phyloP scores from a whole-genome alignment of 2,329 filamentous ascomycete species.

The Cryphonectria radicalis region DNA sequence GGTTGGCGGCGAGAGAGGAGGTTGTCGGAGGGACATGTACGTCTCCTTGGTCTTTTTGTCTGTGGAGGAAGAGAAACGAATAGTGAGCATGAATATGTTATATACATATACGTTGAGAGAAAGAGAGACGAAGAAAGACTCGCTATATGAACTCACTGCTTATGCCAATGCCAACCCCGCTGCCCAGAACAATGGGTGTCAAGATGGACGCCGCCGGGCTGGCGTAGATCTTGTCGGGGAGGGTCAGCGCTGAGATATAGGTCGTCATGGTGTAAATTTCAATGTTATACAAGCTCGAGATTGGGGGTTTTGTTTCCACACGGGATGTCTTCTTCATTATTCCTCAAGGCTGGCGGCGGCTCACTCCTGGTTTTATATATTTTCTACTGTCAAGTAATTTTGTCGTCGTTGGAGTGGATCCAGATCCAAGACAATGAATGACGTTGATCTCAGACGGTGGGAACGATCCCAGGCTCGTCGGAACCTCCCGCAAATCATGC shows the following conservation, averaged over 20 bases:
- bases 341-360: background rate
- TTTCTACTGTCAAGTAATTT: background rate
- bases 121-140: constrained; percentile 9
- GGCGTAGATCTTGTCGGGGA: constrained; percentile 74
- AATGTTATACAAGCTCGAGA: background rate
- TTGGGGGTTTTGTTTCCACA: background rate
- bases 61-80: constrained; percentile 1
- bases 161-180: constrained; percentile 70
- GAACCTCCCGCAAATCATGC: background rate
- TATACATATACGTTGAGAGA: background rate
- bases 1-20: constrained; percentile 64
- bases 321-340: background rate
- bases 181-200: constrained; percentile 73
- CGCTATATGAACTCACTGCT: constrained; percentile 55
- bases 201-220: constrained; percentile 75
- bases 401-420: constrained; percentile 4
- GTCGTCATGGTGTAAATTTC: constrained; percentile 67
- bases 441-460: background rate
- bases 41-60: constrained; percentile 56
- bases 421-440: background rate
- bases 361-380: background rate
- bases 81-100: background rate
- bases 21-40: constrained; percentile 71
- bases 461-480: background rate
- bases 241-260: constrained; percentile 74